phyloP scores from a whole-genome alignment of 176 grass and related monocot genomes.

The Hyparrhenia diplandra region DNA sequence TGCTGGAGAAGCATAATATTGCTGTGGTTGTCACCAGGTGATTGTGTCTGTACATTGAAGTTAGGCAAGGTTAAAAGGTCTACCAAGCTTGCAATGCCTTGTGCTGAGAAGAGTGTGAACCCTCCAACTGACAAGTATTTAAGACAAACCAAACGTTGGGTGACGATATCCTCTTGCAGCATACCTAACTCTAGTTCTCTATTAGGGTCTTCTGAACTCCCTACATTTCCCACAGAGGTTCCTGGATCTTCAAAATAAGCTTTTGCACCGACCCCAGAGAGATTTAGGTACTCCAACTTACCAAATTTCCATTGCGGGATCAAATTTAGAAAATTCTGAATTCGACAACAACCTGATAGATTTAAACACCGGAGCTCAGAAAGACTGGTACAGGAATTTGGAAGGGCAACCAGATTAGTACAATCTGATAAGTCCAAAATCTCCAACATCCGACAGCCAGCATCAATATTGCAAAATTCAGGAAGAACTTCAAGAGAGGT shows the following conservation, averaged over 20 bases:
- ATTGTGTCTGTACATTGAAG: background rate
- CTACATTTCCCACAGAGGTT: background rate
- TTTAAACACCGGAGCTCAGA: background rate
- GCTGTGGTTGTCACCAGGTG: background rate
- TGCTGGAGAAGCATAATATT: background rate
- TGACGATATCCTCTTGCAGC: background rate
- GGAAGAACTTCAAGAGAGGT: background rate
- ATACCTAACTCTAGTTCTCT: background rate
- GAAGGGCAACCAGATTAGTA: background rate
- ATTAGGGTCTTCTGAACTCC: background rate
- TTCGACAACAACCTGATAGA: background rate
- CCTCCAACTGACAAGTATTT: background rate
- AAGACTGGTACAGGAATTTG: background rate
- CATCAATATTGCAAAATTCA: background rate
- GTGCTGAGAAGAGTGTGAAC: background rate
- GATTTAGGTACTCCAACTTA: slow-evolving; percentile 2
- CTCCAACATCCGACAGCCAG: background rate
- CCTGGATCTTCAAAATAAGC: background rate
- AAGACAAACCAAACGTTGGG: background rate
- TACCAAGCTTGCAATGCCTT: background rate
- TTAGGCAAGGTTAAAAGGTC: background rate
- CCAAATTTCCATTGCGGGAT: background rate
- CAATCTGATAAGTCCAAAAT: background rate
- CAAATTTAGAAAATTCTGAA: background rate
- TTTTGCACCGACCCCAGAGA: background rate